Base-by-base conservation (phyloP, 345 rosid species). In the Camelina laxa region DNA sequence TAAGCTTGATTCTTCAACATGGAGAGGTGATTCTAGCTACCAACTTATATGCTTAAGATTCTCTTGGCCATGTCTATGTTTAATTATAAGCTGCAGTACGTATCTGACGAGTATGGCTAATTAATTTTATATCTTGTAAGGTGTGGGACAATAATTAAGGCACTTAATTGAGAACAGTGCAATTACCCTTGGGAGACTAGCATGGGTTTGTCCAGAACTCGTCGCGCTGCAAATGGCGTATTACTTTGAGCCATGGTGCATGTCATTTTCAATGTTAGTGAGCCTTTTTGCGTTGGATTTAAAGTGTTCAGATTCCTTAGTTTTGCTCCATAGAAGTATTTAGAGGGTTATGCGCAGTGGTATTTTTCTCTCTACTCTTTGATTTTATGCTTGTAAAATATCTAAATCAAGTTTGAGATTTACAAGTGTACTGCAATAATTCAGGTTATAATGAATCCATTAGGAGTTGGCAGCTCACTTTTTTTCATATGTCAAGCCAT, bases 131-230 rank as follows among this genome's bases (percentile, higher is more conserved):
- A 12, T 41, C 15, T 41, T 44, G 2, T 4, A 41, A 13, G 47
- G 1, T 12, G n/a, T 41, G 47, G 24, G 31, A 91, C 76, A 88
- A 38, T 38, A n/a, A n/a, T n/a, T n/a, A 38, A 89, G 77, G 86
- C 93, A 39, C 89, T 91, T 91, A 30, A 53, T 91, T 51, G 97
- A 94, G 24, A 91, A 90, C 82, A 87, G 93, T 82, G 93, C 98
- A 49, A 94, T 91, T 53, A 91, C 98, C 45, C 93, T 94, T 33
- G 98, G 96, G 61, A 87, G 96, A 84, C 85, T 94, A 70, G 93
- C 96, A 20, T 90, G 91, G 97, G 96, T 88, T 76, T 88, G 91
- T 80, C 98, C 97, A 59, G 96, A 91, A 75, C 73, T 91, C n/a
- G 91, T 91, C 21, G 81, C 97, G 12, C 96, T 96, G 1, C 93